Conservation (phyloP, 805 yeast species). For the Barnettozyma sucrosica region DNA sequence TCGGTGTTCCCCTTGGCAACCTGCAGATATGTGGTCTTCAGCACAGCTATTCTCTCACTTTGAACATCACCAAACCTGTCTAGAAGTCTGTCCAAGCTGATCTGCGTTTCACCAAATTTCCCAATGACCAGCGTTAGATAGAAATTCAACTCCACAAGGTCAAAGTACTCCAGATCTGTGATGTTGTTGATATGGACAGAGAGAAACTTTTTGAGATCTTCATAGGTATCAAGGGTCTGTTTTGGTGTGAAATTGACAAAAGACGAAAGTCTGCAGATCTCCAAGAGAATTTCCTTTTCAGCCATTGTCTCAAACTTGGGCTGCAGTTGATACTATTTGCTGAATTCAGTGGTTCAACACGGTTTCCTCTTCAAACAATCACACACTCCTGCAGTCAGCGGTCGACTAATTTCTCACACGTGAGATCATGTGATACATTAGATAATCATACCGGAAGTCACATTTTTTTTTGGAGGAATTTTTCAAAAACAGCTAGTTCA, state of each 20-base stretch:
- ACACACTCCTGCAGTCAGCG: too few relatives aligned
- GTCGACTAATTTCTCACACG: neutral
- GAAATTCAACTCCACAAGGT: conserved; percentile 67
- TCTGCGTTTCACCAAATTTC: conserved; percentile 67
- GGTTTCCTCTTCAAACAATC: neutral
- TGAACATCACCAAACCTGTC: conserved; percentile 60
- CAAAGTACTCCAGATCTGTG: conserved; percentile 39
- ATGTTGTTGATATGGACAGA: conserved; percentile 21
- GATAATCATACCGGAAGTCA: neutral
- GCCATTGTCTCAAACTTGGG: conserved; percentile 7
- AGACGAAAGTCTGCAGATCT: conserved; percentile 44
- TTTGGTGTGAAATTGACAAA: conserved; percentile 45
- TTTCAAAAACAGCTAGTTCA: neutral
- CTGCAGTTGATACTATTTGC: neutral
- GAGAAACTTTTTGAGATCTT: conserved; percentile 31
- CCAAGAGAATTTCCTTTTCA: conserved; percentile 41
- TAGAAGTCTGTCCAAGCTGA: conserved; percentile 52
- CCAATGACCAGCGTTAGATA: conserved; percentile 54
- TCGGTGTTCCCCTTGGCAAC: conserved; percentile 39
- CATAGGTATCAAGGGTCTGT: conserved; percentile 31
- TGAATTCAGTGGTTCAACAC: neutral
- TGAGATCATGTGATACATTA: neutral
- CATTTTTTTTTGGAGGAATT: neutral
- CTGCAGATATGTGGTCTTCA: conserved; percentile 53
- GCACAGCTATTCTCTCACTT: conserved; percentile 50